Conservation (phyloP, 2,329 filamentous ascomycete genomes). For the Grosmannia penicillata region DNA sequence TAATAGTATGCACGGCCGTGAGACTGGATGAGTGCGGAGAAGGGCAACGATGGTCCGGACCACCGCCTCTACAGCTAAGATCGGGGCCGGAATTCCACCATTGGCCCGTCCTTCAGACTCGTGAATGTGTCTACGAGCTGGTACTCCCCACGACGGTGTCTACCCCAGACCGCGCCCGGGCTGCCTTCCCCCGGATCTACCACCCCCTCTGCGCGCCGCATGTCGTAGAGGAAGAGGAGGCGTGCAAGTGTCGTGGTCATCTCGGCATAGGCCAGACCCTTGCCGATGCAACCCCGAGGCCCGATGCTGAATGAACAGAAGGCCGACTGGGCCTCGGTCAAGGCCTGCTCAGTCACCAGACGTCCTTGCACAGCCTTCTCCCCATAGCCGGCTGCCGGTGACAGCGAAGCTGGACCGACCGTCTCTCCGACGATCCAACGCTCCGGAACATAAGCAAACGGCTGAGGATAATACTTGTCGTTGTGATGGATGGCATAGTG, state of each 20-base stretch:
- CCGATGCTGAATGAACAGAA: slow-evolving; percentile 65
- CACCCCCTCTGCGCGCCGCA: slow-evolving; percentile 34
- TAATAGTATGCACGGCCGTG: no score
- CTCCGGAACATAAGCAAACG: slow-evolving; percentile 46
- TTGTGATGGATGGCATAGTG: slow-evolving; percentile 59
- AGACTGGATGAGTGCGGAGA: no score
- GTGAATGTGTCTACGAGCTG: slow-evolving; percentile 62
- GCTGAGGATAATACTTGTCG: slow-evolving; percentile 42
- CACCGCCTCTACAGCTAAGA: no score
- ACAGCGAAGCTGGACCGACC: slow-evolving; percentile 16
- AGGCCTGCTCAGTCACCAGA: slow-evolving; percentile 32
- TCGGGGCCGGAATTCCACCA: slow-evolving; percentile 42
- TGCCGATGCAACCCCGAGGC: slow-evolving; percentile 57
- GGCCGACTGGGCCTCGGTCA: slow-evolving; percentile 44
- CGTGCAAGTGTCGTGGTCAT: slow-evolving; percentile 48
- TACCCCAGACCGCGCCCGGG: slow-evolving; percentile 33
- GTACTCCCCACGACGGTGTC: slow-evolving; percentile 44
- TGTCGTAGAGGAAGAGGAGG: slow-evolving; percentile 45
- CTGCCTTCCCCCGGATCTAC: slow-evolving; percentile 37
- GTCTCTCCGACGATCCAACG: slow-evolving; percentile 42
- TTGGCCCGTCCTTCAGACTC: slow-evolving; percentile 55
- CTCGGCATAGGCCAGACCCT: slow-evolving; percentile 53
- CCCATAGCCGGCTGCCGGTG: no score
- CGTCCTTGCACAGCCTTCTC: slow-evolving; percentile 10
- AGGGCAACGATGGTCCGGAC: no score